Evolutionary conservation across 2,329 filamentous ascomycete species (phyloP).

Genomic region (Exophiala aquamarina): DNA sequence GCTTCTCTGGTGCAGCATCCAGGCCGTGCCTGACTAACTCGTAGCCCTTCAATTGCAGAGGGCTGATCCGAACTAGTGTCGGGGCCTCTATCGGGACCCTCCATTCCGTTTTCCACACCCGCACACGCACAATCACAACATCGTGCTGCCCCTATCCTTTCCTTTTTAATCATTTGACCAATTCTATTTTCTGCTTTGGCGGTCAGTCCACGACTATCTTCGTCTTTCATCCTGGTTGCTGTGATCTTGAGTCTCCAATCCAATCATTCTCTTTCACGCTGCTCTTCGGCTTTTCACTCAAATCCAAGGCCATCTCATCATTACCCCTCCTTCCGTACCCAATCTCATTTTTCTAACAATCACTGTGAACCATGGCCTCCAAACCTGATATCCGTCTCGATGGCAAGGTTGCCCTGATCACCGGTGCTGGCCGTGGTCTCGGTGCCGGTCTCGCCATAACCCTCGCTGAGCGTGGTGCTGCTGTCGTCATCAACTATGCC

Average conservation of each 20-base stretch:
- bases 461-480: conserved; percentile 36
- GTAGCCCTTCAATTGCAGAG: too few relatives aligned
- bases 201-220: conserved; percentile 3
- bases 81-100: too few relatives aligned
- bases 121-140: neutral
- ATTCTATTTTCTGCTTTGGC: conserved; percentile 3
- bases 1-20: too few relatives aligned
- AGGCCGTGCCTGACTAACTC: neutral
- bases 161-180: neutral
- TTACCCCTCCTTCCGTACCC: conserved; percentile 2
- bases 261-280: neutral
- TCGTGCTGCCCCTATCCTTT: neutral
- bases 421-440: conserved; percentile 38
- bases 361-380: conserved; percentile 15
- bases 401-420: conserved; percentile 42
- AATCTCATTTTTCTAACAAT: neutral
- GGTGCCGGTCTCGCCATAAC: conserved; percentile 36
- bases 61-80: too few relatives aligned
- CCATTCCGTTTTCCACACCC: neutral
- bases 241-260: neutral
- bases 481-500: conserved; percentile 46
- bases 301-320: neutral
- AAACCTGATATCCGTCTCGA: conserved; percentile 27
- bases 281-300: neutral
- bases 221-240: conserved; percentile 1